Evolutionary conservation across 2,329 filamentous ascomycete species (phyloP).

Genomic region (Sordariomycetes sp.): DNA sequence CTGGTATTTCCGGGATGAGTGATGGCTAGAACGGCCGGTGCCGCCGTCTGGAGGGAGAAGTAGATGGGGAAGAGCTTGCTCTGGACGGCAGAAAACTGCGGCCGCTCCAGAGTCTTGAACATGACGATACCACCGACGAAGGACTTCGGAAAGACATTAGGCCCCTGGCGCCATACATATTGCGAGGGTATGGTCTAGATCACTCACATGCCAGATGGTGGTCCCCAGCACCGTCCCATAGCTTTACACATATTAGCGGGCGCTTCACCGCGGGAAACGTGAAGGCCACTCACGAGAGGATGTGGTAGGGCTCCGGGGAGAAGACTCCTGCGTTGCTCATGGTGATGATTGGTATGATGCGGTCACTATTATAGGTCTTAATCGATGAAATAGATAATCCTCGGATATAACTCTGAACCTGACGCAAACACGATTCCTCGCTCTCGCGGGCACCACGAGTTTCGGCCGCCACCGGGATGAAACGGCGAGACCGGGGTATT

Average conservation of each 20-base stretch:
- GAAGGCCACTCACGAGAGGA: constrained; percentile 47
- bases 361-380: neutral
- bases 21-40: constrained; percentile 63
- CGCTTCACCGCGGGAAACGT: neutral
- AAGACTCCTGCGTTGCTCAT: constrained; percentile 44
- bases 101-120: constrained; percentile 65
- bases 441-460: neutral
- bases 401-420: neutral
- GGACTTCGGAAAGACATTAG: constrained; percentile 33
- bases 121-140: constrained; percentile 68
- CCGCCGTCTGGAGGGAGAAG: constrained; percentile 70
- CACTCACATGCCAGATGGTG: constrained; percentile 67
- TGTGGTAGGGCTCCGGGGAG: constrained; percentile 63
- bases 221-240: constrained; percentile 83
- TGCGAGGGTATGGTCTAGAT: neutral
- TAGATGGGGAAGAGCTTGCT: constrained; percentile 77
- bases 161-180: neutral
- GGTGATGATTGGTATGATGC: constrained; percentile 10
- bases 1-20: constrained; percentile 63
- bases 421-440: neutral
- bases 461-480: neutral
- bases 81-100: constrained; percentile 75
- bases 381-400: neutral
- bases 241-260: constrained; percentile 29
- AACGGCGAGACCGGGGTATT: neutral